These are phyloP conservation scores for Elsinoe necatrix DNA, from an alignment of 2,329 filamentous ascomycete genomes.

Conservation along the genomic window DNA sequence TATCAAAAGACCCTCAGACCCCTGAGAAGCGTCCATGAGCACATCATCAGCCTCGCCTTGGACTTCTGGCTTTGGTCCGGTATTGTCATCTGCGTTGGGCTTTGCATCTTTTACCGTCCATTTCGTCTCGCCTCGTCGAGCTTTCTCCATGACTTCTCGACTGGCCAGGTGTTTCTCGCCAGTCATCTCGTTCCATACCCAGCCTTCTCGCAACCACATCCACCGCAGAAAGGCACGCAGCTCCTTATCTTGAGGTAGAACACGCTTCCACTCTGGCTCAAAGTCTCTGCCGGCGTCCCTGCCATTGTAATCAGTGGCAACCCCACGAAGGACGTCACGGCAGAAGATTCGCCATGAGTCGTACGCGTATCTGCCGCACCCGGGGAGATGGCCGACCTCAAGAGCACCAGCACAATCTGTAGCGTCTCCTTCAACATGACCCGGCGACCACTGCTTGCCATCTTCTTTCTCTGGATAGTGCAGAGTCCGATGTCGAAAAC, in stretches of 20 bases:
- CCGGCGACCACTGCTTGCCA: constrained; percentile 40
- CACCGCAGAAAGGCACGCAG: constrained; percentile 76
- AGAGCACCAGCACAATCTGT: constrained; percentile 49
- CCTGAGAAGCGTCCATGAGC: too few species aligned
- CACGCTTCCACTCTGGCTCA: constrained; percentile 85
- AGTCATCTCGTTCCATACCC: constrained; percentile 67
- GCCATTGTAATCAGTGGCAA: constrained; percentile 59
- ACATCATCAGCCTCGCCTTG: background rate
- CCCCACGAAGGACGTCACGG: constrained; percentile 63
- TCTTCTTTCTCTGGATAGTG: constrained; percentile 47
- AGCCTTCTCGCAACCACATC: constrained; percentile 87
- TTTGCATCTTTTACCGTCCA: constrained; percentile 14
- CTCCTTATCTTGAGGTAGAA: constrained; percentile 77
- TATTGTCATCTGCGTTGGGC: background rate
- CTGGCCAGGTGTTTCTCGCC: constrained; percentile 52
- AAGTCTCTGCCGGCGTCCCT: constrained; percentile 44
- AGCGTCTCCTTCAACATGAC: constrained; percentile 43
- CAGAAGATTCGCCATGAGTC: constrained; percentile 95
- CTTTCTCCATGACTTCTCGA: constrained; percentile 47
- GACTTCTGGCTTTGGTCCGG: background rate
- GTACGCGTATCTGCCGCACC: constrained; percentile 67
- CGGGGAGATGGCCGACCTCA: constrained; percentile 80
- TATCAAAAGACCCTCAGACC: too few species aligned
- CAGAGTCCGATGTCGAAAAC: constrained; percentile 48
- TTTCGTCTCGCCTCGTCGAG: constrained; percentile 49